Percentiles rank a stretch among this genome's conserved stretches.
Conservation (phyloP, 2,329 filamentous ascomycete species). For the Ophiostoma quercus region DNA sequence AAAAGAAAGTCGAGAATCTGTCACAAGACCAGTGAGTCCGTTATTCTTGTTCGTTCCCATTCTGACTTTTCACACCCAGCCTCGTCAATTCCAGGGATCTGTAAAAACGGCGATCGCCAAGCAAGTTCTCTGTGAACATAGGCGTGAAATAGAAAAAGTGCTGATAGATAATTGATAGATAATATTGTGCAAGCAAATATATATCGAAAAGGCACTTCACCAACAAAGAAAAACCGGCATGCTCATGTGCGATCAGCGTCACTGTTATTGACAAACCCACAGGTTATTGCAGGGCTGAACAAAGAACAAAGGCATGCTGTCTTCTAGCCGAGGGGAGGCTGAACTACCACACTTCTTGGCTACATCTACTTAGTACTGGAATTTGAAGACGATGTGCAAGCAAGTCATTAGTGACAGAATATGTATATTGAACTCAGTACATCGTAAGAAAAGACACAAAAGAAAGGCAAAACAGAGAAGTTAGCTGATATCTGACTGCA, state of each 20-base stretch:
- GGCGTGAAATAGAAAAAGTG: not conserved
- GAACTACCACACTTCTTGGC: too few relatives aligned
- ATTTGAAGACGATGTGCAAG: too few relatives aligned
- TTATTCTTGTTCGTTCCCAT: not conserved
- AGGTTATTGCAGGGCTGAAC: conserved; percentile 3
- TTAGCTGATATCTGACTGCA: too few relatives aligned
- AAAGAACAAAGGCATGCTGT: conserved; percentile 2
- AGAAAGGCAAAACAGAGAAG: too few relatives aligned
- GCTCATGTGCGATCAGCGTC: not conserved
- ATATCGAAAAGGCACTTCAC: not conserved
- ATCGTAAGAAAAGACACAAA: too few relatives aligned
- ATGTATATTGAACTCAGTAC: too few relatives aligned
- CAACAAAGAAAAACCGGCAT: not conserved
- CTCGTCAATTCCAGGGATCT: conserved; percentile 3
- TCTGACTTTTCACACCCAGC: not conserved
- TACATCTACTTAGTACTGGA: too few relatives aligned
- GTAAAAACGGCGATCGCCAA: not conserved
- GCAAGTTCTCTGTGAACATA: not conserved
- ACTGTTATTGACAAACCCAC: not conserved
- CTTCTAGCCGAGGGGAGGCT: not conserved
- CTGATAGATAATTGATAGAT: not conserved
- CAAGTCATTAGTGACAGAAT: too few relatives aligned
- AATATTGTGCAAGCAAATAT: not conserved
- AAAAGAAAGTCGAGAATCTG: too few relatives aligned
- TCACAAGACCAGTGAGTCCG: not conserved